Evolutionary conservation across 2,329 filamentous ascomycete species (phyloP).

Genomic region (Botryotinia globosa): DNA sequence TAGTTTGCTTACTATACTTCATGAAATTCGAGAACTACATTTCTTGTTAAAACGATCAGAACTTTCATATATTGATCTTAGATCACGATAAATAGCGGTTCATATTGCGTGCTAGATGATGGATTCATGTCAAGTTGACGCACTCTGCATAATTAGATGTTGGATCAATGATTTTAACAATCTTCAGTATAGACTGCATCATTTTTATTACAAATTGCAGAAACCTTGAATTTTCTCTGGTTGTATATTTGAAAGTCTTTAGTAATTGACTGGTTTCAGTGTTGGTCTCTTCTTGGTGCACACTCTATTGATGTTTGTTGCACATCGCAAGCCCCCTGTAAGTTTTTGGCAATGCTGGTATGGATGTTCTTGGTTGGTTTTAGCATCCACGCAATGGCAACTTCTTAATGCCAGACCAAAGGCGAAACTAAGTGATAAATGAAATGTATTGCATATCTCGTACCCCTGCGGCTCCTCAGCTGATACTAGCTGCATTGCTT

Average conservation of each 20-base stretch:
- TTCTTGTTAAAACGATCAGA: neutral
- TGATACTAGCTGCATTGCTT: neutral
- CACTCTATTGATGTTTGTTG: neutral
- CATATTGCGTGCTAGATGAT: neutral
- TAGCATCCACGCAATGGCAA: neutral
- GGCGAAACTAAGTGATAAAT: neutral
- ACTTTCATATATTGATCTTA: neutral
- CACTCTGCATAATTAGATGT: neutral
- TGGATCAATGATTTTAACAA: neutral
- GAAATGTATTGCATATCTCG: neutral
- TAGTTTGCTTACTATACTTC: neutral
- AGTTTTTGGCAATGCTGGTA: neutral
- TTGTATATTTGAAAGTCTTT: neutral
- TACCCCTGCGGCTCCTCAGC: neutral
- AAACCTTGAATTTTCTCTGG: neutral
- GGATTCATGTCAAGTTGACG: neutral
- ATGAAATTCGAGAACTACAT: accelerated
- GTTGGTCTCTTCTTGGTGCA: neutral
- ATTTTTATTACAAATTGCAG: neutral
- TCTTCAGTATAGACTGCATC: neutral
- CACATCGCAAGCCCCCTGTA: neutral
- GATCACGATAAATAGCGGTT: too few relatives aligned
- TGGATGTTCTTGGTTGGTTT: neutral
- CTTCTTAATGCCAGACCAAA: neutral
- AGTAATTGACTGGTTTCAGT: neutral